Percentiles rank a stretch among this genome's conserved stretches.
These are phyloP conservation scores for Saccharum hybrid DNA, from an alignment of 202 grass and related monocot species.

Conservation along the genomic window DNA sequence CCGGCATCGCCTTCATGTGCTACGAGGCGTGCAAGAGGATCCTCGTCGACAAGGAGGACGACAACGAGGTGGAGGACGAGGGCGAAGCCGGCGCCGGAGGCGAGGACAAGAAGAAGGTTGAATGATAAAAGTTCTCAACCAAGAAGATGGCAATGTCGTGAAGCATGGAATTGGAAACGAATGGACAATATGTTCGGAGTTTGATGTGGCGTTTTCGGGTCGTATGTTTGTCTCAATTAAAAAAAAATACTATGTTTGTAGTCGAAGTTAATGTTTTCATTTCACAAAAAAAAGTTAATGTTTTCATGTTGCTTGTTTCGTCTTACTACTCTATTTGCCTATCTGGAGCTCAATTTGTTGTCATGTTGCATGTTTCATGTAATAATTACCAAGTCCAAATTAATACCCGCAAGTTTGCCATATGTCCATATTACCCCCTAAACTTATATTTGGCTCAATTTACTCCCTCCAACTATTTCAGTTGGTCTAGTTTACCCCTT, in stretches of 20 bases:
- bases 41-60: constrained; percentile 43
- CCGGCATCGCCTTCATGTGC: constrained; percentile 94
- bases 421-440: too few species aligned
- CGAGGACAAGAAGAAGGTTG: constrained; percentile 17
- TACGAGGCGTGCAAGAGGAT: constrained; percentile 89
- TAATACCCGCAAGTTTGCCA: too few species aligned
- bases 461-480: too few species aligned
- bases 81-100: not conserved
- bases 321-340: not conserved
- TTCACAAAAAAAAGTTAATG: too few species aligned
- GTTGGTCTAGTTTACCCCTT: too few species aligned
- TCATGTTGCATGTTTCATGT: not conserved
- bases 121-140: not conserved
- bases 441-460: too few species aligned
- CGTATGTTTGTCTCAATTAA: not conserved
- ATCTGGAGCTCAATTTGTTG: not conserved
- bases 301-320: not conserved
- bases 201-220: not conserved
- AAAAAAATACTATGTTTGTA: not conserved
- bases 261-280: not conserved
- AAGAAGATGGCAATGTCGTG: not conserved
- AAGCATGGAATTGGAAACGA: not conserved
- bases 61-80: not conserved
- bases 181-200: not conserved
- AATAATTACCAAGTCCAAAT: too few species aligned